Conservation (phyloP, 176 grass and related monocot species). For the Paspalum notatum region DNA sequence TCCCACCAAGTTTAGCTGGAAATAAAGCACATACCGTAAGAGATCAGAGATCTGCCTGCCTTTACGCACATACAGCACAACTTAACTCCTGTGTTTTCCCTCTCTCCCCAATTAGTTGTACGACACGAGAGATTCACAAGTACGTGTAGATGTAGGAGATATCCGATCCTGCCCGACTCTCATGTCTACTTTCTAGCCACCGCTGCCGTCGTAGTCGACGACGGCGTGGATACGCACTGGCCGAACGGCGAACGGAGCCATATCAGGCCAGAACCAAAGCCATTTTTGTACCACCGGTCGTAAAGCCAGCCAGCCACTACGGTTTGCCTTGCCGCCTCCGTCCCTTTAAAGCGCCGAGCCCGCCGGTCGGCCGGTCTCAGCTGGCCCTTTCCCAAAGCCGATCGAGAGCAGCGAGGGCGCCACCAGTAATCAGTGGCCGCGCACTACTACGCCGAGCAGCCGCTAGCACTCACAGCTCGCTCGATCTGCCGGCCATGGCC, state of each 20-base stretch:
- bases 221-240: conserved; percentile 1
- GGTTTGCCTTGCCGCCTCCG: conserved; percentile 30
- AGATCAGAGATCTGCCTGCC: background rate
- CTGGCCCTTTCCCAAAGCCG: conserved; percentile 53
- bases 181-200: background rate
- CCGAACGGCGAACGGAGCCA: background rate
- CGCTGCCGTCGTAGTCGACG: background rate
- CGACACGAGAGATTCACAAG: background rate
- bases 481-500: conserved; percentile 36
- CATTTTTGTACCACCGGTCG: background rate
- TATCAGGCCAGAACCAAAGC: background rate
- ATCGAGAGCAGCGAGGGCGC: background rate
- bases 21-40: background rate
- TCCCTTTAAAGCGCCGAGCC: conserved; percentile 44
- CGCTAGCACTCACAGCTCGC: background rate
- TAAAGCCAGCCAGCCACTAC: conserved; percentile 39
- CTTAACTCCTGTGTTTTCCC: background rate
- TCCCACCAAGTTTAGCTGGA: background rate
- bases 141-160: background rate
- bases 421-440: background rate
- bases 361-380: conserved; percentile 6
- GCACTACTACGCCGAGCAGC: conserved; percentile 1
- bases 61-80: background rate
- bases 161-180: background rate
- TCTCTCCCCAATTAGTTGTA: background rate